phyloP scores from a whole-genome alignment of 805 yeast species.

The Maudiozyma saulgeensis region DNA sequence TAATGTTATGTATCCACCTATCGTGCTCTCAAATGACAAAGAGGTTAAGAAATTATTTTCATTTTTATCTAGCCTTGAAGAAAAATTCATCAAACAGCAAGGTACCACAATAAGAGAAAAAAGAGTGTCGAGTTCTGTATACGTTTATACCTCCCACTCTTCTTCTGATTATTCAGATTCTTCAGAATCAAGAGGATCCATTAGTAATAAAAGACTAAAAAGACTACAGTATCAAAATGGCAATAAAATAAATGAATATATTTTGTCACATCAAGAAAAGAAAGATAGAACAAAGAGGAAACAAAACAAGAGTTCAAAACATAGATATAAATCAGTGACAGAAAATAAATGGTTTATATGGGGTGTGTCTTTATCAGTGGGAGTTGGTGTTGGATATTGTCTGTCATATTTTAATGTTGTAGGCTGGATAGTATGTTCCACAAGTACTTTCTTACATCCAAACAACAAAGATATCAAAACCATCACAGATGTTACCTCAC shows the following conservation, averaged over 20 bases:
- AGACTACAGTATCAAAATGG: background rate
- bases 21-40: constrained; percentile 14
- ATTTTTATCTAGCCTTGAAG: background rate
- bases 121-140: constrained; percentile 1
- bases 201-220: background rate
- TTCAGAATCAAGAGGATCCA: background rate
- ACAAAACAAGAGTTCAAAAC: background rate
- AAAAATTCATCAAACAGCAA: background rate
- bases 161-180: background rate
- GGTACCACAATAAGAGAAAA: constrained; percentile 1
- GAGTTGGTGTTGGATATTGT: constrained; percentile 26
- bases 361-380: constrained; percentile 24
- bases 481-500: background rate
- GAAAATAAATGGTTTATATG: constrained; percentile 10
- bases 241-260: background rate
- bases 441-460: background rate
- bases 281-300: background rate
- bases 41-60: constrained; percentile 17
- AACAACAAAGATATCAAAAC: background rate
- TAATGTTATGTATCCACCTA: constrained; percentile 19
- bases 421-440: background rate
- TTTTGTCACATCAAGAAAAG: background rate
- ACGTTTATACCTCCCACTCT: background rate
- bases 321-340: background rate
- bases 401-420: constrained; percentile 15